Conservation (phyloP, 1,284 basidiomycete species). For the Paramarasmius palmivorus region DNA sequence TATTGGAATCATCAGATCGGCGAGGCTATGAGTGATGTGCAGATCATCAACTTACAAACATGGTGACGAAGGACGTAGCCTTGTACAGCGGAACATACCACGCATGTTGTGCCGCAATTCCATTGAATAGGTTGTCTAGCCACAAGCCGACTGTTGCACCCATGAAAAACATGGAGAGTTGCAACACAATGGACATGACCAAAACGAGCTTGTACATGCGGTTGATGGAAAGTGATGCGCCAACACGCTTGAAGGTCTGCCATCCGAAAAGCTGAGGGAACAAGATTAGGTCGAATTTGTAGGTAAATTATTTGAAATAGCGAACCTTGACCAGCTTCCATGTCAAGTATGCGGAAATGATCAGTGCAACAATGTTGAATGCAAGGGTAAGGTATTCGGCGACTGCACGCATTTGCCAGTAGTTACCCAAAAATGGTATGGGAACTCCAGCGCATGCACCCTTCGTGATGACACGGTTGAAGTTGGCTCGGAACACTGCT, state of each 20-base stretch:
- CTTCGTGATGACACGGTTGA: slow-evolving; percentile 55
- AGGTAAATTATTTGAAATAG: slow-evolving; percentile 5
- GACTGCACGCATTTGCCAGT: slow-evolving; percentile 56
- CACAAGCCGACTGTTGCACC: slow-evolving; percentile 67
- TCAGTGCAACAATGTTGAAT: slow-evolving; percentile 59
- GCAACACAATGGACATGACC: slow-evolving; percentile 69
- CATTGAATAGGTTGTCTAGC: slow-evolving; percentile 75
- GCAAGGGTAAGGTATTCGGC: slow-evolving; percentile 68
- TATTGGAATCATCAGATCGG: slow-evolving; percentile 27
- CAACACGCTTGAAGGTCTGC: slow-evolving; percentile 84
- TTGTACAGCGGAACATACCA: slow-evolving; percentile 50
- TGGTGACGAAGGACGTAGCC: slow-evolving; percentile 53
- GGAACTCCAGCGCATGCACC: slow-evolving; percentile 58
- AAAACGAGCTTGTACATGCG: slow-evolving; percentile 73
- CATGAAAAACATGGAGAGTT: slow-evolving; percentile 77
- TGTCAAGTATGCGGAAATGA: slow-evolving; percentile 64
- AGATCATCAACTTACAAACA: slow-evolving; percentile 52
- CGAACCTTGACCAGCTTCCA: slow-evolving; percentile 74
- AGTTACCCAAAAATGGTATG: slow-evolving; percentile 50
- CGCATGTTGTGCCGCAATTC: slow-evolving; percentile 56
- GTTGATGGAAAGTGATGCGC: slow-evolving; percentile 73
- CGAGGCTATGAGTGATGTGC: slow-evolving; percentile 3
- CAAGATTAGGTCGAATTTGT: slow-evolving; percentile 1
- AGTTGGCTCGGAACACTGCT: slow-evolving; percentile 53
- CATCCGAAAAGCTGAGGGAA: slow-evolving; percentile 65